Conservation (phyloP, 208 protist species). For the Leishmania turanica region DNA sequence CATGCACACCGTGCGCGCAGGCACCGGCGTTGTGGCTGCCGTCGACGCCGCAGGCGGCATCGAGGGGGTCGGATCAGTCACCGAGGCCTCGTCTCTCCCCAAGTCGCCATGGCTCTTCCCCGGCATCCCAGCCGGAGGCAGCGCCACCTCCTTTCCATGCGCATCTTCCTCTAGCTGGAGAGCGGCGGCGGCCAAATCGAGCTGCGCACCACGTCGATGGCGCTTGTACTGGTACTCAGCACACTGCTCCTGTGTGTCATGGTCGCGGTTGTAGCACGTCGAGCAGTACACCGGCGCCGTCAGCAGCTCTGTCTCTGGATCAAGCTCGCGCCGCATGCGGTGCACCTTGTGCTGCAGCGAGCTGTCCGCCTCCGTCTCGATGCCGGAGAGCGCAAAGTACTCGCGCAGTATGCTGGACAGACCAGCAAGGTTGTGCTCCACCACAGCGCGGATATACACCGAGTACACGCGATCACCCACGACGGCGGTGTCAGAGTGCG, state of each 20-base stretch:
- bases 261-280: conserved; percentile 75
- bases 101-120: background rate
- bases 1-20: conserved; percentile 27
- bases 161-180: conserved; percentile 5
- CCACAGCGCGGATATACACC: conserved; percentile 68
- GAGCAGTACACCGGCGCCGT: conserved; percentile 68
- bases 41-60: background rate
- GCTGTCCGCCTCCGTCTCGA: conserved; percentile 65
- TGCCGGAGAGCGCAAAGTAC: conserved; percentile 75
- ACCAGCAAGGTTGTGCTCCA: conserved; percentile 57
- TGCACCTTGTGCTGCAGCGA: conserved; percentile 89
- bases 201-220: conserved; percentile 24
- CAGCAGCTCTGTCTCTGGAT: conserved; percentile 66
- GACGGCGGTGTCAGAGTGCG: conserved; percentile 44
- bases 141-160: background rate
- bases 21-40: background rate
- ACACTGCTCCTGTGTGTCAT: conserved; percentile 68
- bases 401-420: conserved; percentile 77
- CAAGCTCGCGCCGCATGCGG: conserved; percentile 79
- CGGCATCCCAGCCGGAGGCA: background rate
- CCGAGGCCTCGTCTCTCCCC: background rate
- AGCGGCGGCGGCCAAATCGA: conserved; percentile 6
- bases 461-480: conserved; percentile 75
- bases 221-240: conserved; percentile 82
- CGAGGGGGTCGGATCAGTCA: background rate